Evolutionary conservation across 495 filamentous ascomycete genomes (phyloP).

Genomic region (Penicillium subrubescens): DNA sequence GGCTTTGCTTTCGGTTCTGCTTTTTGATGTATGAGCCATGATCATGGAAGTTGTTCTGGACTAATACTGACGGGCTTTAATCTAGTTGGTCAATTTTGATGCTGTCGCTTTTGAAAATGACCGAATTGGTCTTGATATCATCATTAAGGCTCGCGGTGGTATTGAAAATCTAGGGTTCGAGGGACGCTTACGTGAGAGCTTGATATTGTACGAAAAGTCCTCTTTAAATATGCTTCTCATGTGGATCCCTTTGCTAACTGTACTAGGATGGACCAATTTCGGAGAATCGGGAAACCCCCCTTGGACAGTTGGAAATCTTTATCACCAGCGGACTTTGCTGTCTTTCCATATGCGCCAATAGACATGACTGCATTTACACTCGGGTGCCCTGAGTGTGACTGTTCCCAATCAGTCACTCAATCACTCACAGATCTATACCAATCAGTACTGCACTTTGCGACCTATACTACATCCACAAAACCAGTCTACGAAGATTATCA

Average conservation of each 20-base stretch:
- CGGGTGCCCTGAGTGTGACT: background rate
- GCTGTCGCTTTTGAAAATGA: background rate
- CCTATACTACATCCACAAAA: background rate
- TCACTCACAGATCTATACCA: background rate
- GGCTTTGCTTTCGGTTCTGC: background rate
- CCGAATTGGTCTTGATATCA: background rate
- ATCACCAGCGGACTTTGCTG: background rate
- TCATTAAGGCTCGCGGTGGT: background rate
- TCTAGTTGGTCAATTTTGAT: background rate
- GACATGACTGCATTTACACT: background rate
- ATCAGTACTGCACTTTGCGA: background rate
- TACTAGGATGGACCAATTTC: background rate
- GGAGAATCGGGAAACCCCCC: background rate
- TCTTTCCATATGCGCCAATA: background rate
- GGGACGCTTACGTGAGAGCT: background rate
- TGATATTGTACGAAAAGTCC: background rate
- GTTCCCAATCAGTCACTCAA: background rate
- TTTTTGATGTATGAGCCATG: background rate
- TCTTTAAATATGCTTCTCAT: background rate
- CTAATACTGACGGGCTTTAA: background rate
- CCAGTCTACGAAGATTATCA: background rate
- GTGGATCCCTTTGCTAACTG: background rate
- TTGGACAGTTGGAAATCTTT: background rate
- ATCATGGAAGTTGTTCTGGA: background rate
- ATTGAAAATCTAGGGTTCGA: background rate